Conservation (phyloP, 108 stramenopile genomes). For the Cyclotella sp. region DNA sequence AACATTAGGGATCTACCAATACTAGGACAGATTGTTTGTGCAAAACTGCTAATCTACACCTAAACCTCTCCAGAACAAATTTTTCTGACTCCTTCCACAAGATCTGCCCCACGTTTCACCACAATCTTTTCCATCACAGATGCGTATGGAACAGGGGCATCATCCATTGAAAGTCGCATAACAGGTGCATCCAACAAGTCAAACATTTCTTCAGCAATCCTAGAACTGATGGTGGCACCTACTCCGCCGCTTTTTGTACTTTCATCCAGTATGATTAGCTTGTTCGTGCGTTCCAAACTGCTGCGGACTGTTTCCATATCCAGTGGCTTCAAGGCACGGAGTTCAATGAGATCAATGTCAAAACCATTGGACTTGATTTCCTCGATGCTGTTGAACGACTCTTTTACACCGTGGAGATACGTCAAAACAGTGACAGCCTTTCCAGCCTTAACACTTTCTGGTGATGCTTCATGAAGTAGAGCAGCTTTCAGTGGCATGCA, state of each 20-base stretch:
- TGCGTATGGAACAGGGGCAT: conserved; percentile 75
- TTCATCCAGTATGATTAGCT: conserved; percentile 69
- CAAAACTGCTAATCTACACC: neutral
- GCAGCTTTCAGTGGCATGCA: conserved; percentile 67
- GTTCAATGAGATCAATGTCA: conserved; percentile 74
- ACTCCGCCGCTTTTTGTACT: conserved; percentile 68
- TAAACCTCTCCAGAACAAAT: conserved; percentile 26
- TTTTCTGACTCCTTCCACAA: conserved; percentile 39
- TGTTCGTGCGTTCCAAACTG: conserved; percentile 60
- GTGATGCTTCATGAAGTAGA: conserved; percentile 53
- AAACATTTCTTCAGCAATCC: conserved; percentile 62
- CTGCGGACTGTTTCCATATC: conserved; percentile 65
- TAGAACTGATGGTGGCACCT: conserved; percentile 69
- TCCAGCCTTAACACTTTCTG: conserved; percentile 50
- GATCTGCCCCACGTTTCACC: conserved; percentile 56
- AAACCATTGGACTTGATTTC: conserved; percentile 41
- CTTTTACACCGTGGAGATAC: conserved; percentile 73
- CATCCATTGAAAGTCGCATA: conserved; percentile 70
- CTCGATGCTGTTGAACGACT: conserved; percentile 47
- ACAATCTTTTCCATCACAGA: conserved; percentile 62
- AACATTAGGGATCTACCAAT: too few relatives aligned
- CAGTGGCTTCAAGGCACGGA: conserved; percentile 66
- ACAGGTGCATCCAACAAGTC: conserved; percentile 76
- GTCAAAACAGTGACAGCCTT: conserved; percentile 73
- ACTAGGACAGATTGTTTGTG: too few relatives aligned